These are phyloP conservation scores for Macadamia integrifolia DNA, from an alignment of 164 flowering plant genomes.

Conservation along the genomic window DNA sequence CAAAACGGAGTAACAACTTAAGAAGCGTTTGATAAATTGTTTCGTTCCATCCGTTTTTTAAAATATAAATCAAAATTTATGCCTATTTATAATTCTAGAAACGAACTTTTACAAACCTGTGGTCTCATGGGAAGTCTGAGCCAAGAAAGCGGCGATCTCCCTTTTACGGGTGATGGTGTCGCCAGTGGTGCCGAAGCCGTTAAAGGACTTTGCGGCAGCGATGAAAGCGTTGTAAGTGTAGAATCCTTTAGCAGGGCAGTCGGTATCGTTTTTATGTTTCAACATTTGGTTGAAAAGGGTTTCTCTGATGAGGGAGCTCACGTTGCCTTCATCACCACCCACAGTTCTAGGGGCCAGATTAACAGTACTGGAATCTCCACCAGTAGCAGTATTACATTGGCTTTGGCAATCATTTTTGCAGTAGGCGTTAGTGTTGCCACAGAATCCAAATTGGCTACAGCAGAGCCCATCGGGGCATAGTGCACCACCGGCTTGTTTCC, in stretches of 20 bases:
- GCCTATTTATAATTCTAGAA: no score
- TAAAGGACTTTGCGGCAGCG: slow-evolving; percentile 24
- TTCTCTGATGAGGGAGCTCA: slow-evolving; percentile 17
- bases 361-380: not conserved
- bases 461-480: slow-evolving; percentile 23
- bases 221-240: slow-evolving; percentile 48
- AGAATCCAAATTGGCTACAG: slow-evolving; percentile 30
- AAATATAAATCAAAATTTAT: no score
- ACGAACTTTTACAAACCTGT: slow-evolving; percentile 16
- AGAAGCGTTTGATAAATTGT: no score
- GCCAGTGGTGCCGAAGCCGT: slow-evolving; percentile 32
- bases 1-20: no score
- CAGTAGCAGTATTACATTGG: slow-evolving; percentile 17
- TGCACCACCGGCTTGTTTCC: slow-evolving; percentile 27
- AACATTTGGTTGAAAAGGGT: slow-evolving; percentile 26
- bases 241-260: slow-evolving; percentile 36
- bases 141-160: slow-evolving; percentile 57
- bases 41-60: no score
- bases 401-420: slow-evolving; percentile 35
- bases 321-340: slow-evolving; percentile 3
- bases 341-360: not conserved
- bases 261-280: slow-evolving; percentile 21
- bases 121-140: slow-evolving; percentile 47
- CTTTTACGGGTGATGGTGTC: slow-evolving; percentile 21
- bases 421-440: slow-evolving; percentile 22